Evolutionary conservation across 225 moss, liverwort and hornwort genomes (phyloP).

Genomic region (Neckera pumila): DNA sequence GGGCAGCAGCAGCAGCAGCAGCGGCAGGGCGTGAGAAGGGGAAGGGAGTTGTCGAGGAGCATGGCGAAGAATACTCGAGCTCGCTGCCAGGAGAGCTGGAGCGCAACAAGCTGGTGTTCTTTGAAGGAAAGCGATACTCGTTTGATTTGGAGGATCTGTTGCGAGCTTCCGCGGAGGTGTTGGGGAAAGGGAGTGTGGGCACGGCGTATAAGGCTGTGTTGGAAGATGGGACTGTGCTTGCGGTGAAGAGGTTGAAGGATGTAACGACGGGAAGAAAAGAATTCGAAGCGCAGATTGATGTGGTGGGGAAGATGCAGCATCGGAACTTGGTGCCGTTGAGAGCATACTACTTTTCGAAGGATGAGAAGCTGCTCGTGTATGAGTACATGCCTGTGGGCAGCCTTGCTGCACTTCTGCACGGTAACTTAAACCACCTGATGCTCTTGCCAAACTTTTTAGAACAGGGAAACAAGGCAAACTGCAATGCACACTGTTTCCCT

Average conservation of each 20-base stretch:
- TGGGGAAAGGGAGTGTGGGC: constrained; percentile 85
- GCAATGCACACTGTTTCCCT: background rate
- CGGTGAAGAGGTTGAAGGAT: constrained; percentile 72
- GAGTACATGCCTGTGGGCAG: constrained; percentile 75
- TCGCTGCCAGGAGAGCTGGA: constrained; percentile 51
- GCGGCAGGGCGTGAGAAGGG: constrained; percentile 19
- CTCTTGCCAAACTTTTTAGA: constrained; percentile 17
- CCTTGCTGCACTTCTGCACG: constrained; percentile 67
- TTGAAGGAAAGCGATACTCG: constrained; percentile 20
- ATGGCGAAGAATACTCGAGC: constrained; percentile 62
- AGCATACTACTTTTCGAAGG: constrained; percentile 66
- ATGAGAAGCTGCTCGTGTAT: constrained; percentile 77
- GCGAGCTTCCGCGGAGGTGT: constrained; percentile 80
- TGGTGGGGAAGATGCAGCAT: constrained; percentile 59
- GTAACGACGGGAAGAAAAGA: constrained; percentile 44
- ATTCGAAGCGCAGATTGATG: constrained; percentile 59
- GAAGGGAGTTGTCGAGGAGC: constrained; percentile 34
- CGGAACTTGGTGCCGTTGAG: constrained; percentile 59
- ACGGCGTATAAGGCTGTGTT: constrained; percentile 82
- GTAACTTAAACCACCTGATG: constrained; percentile 68
- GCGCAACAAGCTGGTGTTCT: constrained; percentile 45
- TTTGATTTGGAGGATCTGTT: constrained; percentile 74
- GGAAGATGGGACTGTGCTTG: constrained; percentile 53
- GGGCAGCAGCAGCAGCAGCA: background rate
- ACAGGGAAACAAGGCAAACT: background rate